phyloP scores from a whole-genome alignment of 1,284 basidiomycete species.

The Marasmius oreades region DNA sequence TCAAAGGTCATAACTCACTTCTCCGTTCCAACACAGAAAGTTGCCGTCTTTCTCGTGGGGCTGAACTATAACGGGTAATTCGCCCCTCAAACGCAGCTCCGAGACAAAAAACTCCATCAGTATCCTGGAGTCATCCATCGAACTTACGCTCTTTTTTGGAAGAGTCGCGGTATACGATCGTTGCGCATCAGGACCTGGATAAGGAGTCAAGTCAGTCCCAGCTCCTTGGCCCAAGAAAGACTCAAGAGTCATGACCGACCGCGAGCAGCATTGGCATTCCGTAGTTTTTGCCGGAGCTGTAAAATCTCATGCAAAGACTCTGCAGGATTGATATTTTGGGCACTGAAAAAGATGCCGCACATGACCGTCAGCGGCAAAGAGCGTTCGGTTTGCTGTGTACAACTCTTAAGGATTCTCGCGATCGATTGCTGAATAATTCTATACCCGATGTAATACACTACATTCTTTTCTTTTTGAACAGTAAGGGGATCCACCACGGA shows the following conservation, averaged over 20 bases:
- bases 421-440: too few relatives aligned
- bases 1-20: constrained; percentile 46
- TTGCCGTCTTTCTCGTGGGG: constrained; percentile 64
- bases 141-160: constrained; percentile 3
- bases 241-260: constrained; percentile 33
- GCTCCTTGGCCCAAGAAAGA: neutral
- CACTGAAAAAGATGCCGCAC: constrained; percentile 50
- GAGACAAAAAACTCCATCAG: constrained; percentile 66
- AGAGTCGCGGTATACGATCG: constrained; percentile 20
- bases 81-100: constrained; percentile 77
- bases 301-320: neutral
- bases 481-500: neutral
- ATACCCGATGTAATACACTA: constrained; percentile 4
- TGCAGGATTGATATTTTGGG: constrained; percentile 10
- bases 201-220: constrained; percentile 5
- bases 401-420: too few relatives aligned
- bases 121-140: constrained; percentile 12
- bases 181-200: constrained; percentile 62
- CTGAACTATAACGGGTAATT: constrained; percentile 57
- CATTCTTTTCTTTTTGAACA: constrained; percentile 1
- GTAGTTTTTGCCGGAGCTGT: constrained; percentile 17
- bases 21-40: constrained; percentile 88
- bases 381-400: too few relatives aligned
- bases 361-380: constrained; percentile 34
- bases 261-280: constrained; percentile 42